phyloP scores from a whole-genome alignment of 305 asterid species.

The Fraxinus nigra region DNA sequence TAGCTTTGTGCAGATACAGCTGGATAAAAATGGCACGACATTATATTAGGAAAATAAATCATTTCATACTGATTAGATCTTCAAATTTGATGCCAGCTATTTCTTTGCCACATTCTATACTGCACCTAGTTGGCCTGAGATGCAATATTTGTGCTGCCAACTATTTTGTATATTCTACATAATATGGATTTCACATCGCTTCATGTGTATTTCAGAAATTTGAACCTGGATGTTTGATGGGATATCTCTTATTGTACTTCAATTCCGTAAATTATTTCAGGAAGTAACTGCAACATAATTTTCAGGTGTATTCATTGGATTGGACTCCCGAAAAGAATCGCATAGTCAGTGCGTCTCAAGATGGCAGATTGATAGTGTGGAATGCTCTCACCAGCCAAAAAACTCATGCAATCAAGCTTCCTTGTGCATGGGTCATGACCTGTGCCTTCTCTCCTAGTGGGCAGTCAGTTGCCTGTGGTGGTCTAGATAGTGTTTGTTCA shows the following conservation, averaged over 20 bases:
- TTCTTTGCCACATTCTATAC: constrained; percentile 1
- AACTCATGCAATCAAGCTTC: constrained; percentile 88
- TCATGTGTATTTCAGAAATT: background rate
- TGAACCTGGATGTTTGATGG: background rate
- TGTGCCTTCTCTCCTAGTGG: constrained; percentile 97
- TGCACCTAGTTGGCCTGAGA: background rate
- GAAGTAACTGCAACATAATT: constrained; percentile 19
- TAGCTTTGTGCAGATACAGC: background rate
- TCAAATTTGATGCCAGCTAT: background rate
- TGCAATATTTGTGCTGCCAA: constrained; percentile 1
- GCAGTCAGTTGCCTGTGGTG: constrained; percentile 94
- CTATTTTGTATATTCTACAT: background rate
- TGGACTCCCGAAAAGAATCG: constrained; percentile 97
- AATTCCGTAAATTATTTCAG: background rate
- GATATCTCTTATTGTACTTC: background rate
- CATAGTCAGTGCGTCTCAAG: constrained; percentile 97
- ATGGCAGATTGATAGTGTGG: constrained; percentile 98
- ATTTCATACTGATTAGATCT: background rate
- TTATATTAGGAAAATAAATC: background rate
- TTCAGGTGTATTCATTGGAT: constrained; percentile 89
- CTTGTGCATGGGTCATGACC: constrained; percentile 99
- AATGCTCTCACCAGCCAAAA: constrained; percentile 98
- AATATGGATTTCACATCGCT: background rate
- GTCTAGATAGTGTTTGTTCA: constrained; percentile 93
- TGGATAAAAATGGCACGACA: background rate